A percentile compares a stretch with the other conserved stretches of the same genome.
Evolutionary conservation across 2,329 filamentous ascomycete species (phyloP).

Genomic region (Clonostachys rosea): DNA sequence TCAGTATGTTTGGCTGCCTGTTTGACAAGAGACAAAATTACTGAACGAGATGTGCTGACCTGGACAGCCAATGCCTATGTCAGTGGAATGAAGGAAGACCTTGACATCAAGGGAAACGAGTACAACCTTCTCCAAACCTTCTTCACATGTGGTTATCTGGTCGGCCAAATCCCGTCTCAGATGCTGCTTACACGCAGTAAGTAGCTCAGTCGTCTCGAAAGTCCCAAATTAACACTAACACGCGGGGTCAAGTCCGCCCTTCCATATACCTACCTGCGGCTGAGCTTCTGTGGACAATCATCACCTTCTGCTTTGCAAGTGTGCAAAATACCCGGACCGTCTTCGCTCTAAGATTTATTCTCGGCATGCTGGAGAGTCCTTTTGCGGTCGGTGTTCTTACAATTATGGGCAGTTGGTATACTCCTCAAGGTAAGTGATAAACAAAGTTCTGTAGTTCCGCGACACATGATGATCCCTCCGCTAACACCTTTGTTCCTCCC

Average conservation of each 20-base stretch:
- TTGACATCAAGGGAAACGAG: conserved; percentile 45
- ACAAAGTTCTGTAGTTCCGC: too few relatives aligned
- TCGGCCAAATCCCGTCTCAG: conserved; percentile 34
- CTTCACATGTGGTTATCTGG: conserved; percentile 57
- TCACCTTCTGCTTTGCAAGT: conserved; percentile 9
- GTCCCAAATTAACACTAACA: conserved; percentile 27
- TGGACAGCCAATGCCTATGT: conserved; percentile 25
- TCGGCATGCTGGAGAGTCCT: conserved; percentile 29
- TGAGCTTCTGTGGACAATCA: too few relatives aligned
- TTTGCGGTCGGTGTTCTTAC: conserved; percentile 30
- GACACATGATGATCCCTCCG: conserved; percentile 19
- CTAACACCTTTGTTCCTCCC: conserved; percentile 34
- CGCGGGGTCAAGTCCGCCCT: conserved; percentile 18
- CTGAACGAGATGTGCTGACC: conserved; percentile 23
- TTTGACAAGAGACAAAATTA: neutral
- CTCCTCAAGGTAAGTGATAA: conserved; percentile 27
- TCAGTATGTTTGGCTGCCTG: too few relatives aligned
- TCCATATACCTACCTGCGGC: conserved; percentile 2
- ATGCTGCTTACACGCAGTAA: conserved; percentile 24
- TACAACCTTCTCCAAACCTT: conserved; percentile 46
- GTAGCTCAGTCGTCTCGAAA: conserved; percentile 29
- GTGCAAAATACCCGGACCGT: conserved; percentile 28
- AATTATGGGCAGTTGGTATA: conserved; percentile 38
- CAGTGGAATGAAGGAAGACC: conserved; percentile 23
- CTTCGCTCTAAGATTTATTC: conserved; percentile 33